phyloP scores from a whole-genome alignment of 2,329 filamentous ascomycete genomes.

The Akanthomyces uredinophilus region DNA sequence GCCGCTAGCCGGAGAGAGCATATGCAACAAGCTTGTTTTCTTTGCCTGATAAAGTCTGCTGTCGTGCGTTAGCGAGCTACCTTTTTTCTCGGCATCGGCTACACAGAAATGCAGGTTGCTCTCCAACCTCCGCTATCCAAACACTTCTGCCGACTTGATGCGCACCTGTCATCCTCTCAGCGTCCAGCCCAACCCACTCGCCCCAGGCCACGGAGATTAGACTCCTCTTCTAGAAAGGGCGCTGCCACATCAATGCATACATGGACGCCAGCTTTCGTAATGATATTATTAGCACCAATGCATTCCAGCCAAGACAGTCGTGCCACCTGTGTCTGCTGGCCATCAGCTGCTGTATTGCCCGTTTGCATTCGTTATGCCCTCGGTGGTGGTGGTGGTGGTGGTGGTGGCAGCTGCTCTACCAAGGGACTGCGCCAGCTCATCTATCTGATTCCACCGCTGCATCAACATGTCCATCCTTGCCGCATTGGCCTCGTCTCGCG shows the following conservation, averaged over 20 bases:
- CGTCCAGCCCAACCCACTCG: neutral
- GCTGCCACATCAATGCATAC: constrained; percentile 6
- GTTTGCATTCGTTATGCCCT: neutral
- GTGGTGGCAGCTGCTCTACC: no score
- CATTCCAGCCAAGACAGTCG: neutral
- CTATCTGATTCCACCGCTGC: neutral
- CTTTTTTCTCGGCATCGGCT: neutral
- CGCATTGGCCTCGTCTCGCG: neutral
- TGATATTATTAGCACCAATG: neutral
- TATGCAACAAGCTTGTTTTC: constrained; percentile 5
- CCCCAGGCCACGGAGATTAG: constrained; percentile 14
- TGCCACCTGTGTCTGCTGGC: neutral
- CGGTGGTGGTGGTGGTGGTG: neutral
- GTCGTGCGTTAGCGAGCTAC: constrained; percentile 9
- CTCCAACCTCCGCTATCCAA: constrained; percentile 14
- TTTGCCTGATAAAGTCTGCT: neutral
- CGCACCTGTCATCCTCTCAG: neutral
- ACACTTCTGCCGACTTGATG: neutral
- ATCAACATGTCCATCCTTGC: neutral
- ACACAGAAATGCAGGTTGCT: neutral
- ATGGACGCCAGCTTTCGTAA: neutral
- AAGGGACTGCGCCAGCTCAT: neutral
- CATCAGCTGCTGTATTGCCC: neutral
- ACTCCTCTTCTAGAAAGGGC: constrained; percentile 12
- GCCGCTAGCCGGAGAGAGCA: no score